phyloP scores from a whole-genome alignment of 2,329 filamentous ascomycete genomes.

The Conoideocrella luteorostrata region DNA sequence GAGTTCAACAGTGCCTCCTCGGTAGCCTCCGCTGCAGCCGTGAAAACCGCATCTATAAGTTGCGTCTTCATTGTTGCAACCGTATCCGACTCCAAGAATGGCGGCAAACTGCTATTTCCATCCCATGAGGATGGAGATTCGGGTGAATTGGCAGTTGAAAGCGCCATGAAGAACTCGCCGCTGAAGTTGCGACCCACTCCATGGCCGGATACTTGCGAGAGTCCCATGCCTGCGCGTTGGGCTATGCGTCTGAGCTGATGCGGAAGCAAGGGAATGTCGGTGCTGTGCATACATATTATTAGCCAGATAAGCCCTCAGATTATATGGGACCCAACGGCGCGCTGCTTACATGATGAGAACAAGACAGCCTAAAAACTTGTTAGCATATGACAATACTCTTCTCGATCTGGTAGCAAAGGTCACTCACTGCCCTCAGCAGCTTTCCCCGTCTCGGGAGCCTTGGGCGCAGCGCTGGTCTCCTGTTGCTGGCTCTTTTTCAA shows the following conservation, averaged over 20 bases:
- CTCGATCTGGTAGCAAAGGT: too few species aligned
- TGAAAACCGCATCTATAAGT: too few species aligned
- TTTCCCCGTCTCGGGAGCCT: background rate
- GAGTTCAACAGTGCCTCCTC: too few species aligned
- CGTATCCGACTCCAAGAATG: too few species aligned
- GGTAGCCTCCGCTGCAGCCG: too few species aligned
- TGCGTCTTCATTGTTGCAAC: too few species aligned
- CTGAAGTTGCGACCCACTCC: background rate
- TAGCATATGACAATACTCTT: background rate
- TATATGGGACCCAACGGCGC: background rate
- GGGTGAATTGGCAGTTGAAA: too few species aligned
- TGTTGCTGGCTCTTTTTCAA: background rate
- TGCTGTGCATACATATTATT: background rate
- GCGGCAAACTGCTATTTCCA: too few species aligned
- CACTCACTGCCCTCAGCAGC: background rate
- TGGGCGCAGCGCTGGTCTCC: background rate
- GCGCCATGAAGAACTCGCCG: background rate
- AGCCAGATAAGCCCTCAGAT: background rate
- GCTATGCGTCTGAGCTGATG: background rate
- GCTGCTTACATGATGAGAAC: background rate
- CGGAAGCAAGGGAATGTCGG: background rate
- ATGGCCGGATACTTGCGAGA: slow-evolving; percentile 1
- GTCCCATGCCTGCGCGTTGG: background rate
- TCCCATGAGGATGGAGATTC: too few species aligned
- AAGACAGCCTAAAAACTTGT: background rate